Conservation (phyloP, 2,329 filamentous ascomycete genomes). For the Scedosporium apiospermum region DNA sequence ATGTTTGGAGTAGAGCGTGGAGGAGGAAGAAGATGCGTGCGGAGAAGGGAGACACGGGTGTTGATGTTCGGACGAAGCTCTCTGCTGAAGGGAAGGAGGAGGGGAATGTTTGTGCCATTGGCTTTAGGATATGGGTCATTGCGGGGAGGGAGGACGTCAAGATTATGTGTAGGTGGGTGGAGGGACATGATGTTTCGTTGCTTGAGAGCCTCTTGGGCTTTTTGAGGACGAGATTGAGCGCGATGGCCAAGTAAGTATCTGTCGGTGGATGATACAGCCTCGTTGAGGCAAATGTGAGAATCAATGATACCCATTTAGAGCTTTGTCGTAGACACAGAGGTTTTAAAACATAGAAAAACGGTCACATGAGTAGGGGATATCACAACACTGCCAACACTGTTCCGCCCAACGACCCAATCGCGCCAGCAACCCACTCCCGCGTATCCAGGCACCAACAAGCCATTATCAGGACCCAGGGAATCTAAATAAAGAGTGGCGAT, state of each 20-base stretch:
- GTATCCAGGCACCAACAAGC: too few species aligned
- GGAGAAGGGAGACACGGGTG: conserved; percentile 7
- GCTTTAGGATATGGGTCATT: conserved; percentile 8
- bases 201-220: conserved; percentile 88
- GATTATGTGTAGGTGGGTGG: conserved; percentile 46
- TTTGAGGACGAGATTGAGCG: conserved; percentile 35
- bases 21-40: conserved; percentile 31
- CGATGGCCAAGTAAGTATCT: background rate
- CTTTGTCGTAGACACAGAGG: too few species aligned
- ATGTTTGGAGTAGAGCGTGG: conserved; percentile 72
- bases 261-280: too few species aligned
- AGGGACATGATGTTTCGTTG: conserved; percentile 61
- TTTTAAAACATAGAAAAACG: too few species aligned
- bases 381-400: too few species aligned
- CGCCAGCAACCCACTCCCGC: too few species aligned
- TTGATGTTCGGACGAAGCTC: conserved; percentile 11
- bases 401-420: too few species aligned
- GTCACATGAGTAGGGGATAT: too few species aligned
- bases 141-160: background rate
- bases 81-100: conserved; percentile 4
- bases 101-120: conserved; percentile 5
- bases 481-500: too few species aligned
- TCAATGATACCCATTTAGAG: too few species aligned
- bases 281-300: too few species aligned
- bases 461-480: too few species aligned